These are phyloP conservation scores for Anisodus tanguticus DNA, from an alignment of 257 asterid species.

Conservation along the genomic window DNA sequence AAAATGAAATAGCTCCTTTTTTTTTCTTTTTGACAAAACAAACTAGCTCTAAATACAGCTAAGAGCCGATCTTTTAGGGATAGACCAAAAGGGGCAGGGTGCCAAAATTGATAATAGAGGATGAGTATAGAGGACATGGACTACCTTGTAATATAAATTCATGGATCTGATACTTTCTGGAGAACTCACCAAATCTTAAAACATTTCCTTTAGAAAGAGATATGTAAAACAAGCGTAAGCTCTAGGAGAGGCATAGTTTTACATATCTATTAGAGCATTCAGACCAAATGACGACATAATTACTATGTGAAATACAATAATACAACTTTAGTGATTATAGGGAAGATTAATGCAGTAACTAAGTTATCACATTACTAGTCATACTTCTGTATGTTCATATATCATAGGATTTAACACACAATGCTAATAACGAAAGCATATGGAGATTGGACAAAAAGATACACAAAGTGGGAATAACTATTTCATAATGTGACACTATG, in stretches of 20 bases:
- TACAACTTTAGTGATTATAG: neutral
- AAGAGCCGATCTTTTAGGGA: neutral
- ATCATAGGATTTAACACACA: neutral
- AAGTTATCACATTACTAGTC: slow-evolving; percentile 1
- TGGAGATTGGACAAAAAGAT: neutral
- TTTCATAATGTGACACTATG: neutral
- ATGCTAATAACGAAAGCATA: neutral
- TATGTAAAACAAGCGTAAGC: neutral
- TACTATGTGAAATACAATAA: slow-evolving; percentile 8
- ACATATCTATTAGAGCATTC: slow-evolving; percentile 4
- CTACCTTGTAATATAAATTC: neutral
- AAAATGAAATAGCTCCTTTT: neutral
- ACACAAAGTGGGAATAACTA: neutral
- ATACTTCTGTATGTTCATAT: neutral
- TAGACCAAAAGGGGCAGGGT: neutral
- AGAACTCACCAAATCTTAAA: neutral
- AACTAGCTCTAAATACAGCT: neutral
- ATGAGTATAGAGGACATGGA: slow-evolving; percentile 8
- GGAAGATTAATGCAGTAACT: slow-evolving; percentile 11
- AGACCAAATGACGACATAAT: neutral
- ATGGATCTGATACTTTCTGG: slow-evolving; percentile 3
- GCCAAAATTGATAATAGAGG: neutral
- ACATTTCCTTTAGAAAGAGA: slow-evolving; percentile 11
- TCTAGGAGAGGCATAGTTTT: neutral
- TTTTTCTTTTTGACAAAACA: neutral